A percentile compares a stretch with the other conserved stretches of the same genome.
Conservation (phyloP, 164 flowering plant species). For the Umbellularia californica region DNA sequence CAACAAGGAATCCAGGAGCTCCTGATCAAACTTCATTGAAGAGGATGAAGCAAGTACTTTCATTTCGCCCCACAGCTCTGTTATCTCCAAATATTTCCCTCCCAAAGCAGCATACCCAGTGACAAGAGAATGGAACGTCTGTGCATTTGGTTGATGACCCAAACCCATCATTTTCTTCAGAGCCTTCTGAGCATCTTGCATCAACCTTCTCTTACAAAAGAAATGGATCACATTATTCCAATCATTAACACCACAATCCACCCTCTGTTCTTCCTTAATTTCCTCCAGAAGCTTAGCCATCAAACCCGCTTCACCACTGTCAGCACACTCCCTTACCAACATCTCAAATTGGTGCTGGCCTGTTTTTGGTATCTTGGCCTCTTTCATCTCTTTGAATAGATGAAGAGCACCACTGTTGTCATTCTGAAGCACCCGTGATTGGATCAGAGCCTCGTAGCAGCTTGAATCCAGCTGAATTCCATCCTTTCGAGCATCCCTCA, state of each 20-base stretch:
- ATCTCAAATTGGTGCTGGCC: slow-evolving; percentile 53
- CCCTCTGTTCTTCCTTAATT: slow-evolving; percentile 69
- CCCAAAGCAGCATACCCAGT: slow-evolving; percentile 93
- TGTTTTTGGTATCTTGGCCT: slow-evolving; percentile 53
- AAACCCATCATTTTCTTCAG: slow-evolving; percentile 83
- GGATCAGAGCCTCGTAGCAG: slow-evolving; percentile 68
- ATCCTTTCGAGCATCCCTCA: slow-evolving; percentile 73
- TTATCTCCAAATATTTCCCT: slow-evolving; percentile 77
- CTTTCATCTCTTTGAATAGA: slow-evolving; percentile 91
- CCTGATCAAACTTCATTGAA: slow-evolving; percentile 82
- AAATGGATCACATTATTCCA: slow-evolving; percentile 96
- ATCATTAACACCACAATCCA: slow-evolving; percentile 79
- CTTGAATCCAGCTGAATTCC: slow-evolving; percentile 84
- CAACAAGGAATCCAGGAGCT: slow-evolving; percentile 81
- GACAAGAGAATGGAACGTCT: slow-evolving; percentile 91
- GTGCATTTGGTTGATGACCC: slow-evolving; percentile 85
- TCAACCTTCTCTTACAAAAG: slow-evolving; percentile 81
- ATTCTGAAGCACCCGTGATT: slow-evolving; percentile 56
- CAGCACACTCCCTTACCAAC: slow-evolving; percentile 49
- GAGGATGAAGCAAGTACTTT: slow-evolving; percentile 55
- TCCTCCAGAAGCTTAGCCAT: slow-evolving; percentile 81
- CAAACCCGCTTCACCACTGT: slow-evolving; percentile 47
- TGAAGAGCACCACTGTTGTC: slow-evolving; percentile 75
- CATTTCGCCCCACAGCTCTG: slow-evolving; percentile 98
- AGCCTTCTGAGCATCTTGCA: slow-evolving; percentile 97